phyloP scores from a whole-genome alignment of 225 moss, liverwort and hornwort species.

The Physcomitrellopsis africana region DNA sequence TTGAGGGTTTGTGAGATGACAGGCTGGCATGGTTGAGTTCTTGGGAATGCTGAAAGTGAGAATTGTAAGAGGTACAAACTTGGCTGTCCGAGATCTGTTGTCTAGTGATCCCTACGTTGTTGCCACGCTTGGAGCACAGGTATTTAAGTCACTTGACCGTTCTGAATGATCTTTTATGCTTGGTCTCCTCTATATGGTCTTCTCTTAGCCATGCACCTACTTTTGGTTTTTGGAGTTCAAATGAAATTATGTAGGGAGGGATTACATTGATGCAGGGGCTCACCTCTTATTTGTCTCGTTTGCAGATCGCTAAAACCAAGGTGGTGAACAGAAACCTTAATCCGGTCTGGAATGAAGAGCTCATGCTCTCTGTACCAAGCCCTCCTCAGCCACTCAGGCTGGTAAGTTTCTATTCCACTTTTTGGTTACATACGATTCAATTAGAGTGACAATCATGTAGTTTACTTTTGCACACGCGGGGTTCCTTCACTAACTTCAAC shows the following conservation, averaged over 20 bases:
- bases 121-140: constrained; percentile 85
- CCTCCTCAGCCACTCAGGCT: constrained; percentile 81
- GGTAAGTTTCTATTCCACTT: constrained; percentile 41
- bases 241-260: constrained; percentile 2
- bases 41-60: constrained; percentile 92
- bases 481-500: not conserved
- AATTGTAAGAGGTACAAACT: constrained; percentile 67
- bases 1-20: constrained; percentile 20
- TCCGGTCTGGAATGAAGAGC: constrained; percentile 97
- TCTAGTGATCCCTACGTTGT: constrained; percentile 96
- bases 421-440: not conserved
- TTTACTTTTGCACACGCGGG: not conserved
- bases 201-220: not conserved
- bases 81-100: constrained; percentile 87
- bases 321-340: constrained; percentile 95
- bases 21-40: constrained; percentile 99
- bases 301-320: constrained; percentile 74
- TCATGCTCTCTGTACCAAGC: constrained; percentile 91
- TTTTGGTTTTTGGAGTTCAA: not conserved
- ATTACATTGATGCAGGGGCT: constrained; percentile 17
- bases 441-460: not conserved
- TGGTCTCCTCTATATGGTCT: not conserved
- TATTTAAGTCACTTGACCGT: constrained; percentile 28
- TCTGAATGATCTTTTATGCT: constrained; percentile 8
- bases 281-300: not conserved